Evolutionary conservation across 2,329 filamentous ascomycete species (phyloP).

Genomic region (Zopfia rhizophila): DNA sequence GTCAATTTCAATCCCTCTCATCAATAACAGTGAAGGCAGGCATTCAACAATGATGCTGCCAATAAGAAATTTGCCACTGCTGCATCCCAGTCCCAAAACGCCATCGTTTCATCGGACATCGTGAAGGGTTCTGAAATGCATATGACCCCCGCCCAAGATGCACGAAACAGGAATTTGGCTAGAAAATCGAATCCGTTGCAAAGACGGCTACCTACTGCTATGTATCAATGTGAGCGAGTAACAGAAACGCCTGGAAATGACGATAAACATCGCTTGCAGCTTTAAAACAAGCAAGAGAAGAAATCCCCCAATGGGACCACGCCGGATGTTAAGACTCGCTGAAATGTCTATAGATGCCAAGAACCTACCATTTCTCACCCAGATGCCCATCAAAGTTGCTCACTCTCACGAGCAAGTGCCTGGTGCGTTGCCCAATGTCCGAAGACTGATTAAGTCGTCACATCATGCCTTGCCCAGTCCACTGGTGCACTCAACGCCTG

Average conservation of each 20-base stretch:
- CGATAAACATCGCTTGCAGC: conserved; percentile 23
- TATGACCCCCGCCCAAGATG: background rate
- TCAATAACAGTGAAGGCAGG: conserved; percentile 3
- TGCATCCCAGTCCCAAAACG: conserved; percentile 2
- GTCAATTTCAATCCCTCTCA: conserved; percentile 1
- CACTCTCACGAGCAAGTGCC: conserved; percentile 19
- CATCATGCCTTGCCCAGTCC: conserved; percentile 32
- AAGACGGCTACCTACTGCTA: conserved; percentile 44
- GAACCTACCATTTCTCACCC: conserved; percentile 18
- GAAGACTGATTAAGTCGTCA: conserved; percentile 17
- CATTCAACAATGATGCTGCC: too few relatives aligned
- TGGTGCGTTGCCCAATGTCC: conserved; percentile 19
- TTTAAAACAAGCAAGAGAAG: conserved; percentile 22
- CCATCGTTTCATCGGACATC: conserved; percentile 3
- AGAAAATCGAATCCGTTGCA: conserved; percentile 6
- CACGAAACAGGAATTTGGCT: conserved; percentile 4
- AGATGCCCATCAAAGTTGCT: conserved; percentile 34
- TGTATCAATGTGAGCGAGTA: conserved; percentile 29
- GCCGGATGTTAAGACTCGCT: conserved; percentile 28
- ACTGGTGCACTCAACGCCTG: conserved; percentile 36
- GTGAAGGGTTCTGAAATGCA: conserved; percentile 6
- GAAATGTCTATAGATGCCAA: conserved; percentile 50
- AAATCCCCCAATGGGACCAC: conserved; percentile 17
- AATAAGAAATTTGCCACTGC: conserved; percentile 1
- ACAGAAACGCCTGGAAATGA: conserved; percentile 48